A percentile compares a stretch with the other conserved stretches of the same genome.
Evolutionary conservation across 2,329 filamentous ascomycete genomes (phyloP).

Genomic region (Aspergillus sojae): DNA sequence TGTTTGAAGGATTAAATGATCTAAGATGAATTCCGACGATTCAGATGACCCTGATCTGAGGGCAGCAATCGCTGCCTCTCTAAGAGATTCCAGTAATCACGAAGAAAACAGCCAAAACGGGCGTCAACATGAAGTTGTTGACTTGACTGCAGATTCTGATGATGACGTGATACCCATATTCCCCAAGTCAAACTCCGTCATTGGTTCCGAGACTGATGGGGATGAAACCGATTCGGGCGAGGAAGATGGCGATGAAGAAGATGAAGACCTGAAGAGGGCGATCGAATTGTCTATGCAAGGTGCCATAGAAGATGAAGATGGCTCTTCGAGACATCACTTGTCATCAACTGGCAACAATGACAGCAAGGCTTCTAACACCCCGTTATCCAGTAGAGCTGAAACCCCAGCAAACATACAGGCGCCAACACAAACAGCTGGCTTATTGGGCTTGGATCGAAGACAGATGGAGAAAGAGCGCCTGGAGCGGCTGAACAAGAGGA

Average conservation of each 20-base stretch:
- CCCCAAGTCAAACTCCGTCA: constrained; percentile 31
- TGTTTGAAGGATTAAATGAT: not conserved
- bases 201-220: constrained; percentile 30
- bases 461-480: constrained; percentile 85
- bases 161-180: constrained; percentile 27
- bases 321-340: not conserved
- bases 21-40: constrained; percentile 14
- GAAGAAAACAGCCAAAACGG: not conserved
- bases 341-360: not conserved
- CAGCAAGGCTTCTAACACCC: not conserved
- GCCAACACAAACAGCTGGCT: constrained; percentile 26
- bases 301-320: constrained; percentile 15
- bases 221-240: constrained; percentile 6
- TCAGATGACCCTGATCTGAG: constrained; percentile 18
- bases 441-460: constrained; percentile 69
- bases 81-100: constrained; percentile 15
- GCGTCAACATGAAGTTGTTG: constrained; percentile 28
- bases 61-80: constrained; percentile 26
- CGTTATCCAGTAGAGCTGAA: not conserved
- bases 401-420: not conserved
- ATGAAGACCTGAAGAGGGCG: constrained; percentile 41
- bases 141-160: constrained; percentile 37
- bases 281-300: constrained; percentile 38
- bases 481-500: constrained; percentile 65
- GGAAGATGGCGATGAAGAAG: constrained; percentile 22